Percentiles rank a stretch among this genome's conserved stretches.
These are phyloP conservation scores for Leccinum pellstonianum DNA, from an alignment of 768 basidiomycete species.

Conservation along the genomic window DNA sequence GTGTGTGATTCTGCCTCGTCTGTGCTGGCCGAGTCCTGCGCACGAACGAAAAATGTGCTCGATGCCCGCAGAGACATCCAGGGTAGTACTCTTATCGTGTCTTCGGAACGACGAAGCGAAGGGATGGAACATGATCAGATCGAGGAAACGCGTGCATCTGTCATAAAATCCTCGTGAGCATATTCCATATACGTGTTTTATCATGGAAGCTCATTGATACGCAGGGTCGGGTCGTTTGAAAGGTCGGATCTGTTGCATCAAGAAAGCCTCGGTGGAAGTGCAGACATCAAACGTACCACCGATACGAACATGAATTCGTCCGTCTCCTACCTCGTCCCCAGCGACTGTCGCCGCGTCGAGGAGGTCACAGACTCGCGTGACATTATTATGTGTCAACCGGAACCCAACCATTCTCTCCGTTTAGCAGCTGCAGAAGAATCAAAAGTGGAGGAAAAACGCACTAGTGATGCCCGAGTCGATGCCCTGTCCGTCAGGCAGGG, in stretches of 20 bases:
- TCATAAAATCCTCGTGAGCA: constrained; percentile 4
- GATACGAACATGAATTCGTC: background rate
- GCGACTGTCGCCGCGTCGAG: background rate
- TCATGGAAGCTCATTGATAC: background rate
- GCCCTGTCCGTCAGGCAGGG: background rate
- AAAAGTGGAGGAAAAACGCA: background rate
- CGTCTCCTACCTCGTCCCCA: background rate
- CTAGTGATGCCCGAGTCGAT: background rate
- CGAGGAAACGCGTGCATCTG: background rate
- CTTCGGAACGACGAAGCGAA: background rate
- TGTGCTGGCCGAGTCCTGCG: background rate
- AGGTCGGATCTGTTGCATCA: background rate
- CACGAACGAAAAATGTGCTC: background rate
- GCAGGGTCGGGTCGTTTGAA: constrained; percentile 1
- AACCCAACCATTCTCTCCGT: background rate
- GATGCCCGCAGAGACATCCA: background rate
- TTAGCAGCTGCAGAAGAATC: background rate
- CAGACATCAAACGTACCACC: background rate
- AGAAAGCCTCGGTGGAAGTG: background rate
- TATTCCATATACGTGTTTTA: background rate
- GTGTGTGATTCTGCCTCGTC: background rate
- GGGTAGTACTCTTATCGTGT: background rate
- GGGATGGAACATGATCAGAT: background rate
- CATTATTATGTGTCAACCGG: background rate
- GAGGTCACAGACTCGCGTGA: background rate